phyloP scores from a whole-genome alignment of 495 filamentous ascomycete genomes.

The Penicillium herquei region DNA sequence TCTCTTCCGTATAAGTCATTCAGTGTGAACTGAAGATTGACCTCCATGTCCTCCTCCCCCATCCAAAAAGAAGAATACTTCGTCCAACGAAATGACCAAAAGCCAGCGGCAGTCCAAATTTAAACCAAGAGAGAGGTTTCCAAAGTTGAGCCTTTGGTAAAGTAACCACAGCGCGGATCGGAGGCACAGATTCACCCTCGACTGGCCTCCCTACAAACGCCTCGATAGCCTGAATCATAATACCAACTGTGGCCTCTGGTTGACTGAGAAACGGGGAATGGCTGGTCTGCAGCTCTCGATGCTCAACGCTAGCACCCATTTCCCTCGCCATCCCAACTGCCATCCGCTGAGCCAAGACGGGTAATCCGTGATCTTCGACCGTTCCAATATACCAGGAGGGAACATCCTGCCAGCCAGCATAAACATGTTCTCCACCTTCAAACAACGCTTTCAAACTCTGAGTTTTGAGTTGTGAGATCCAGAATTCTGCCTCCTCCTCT shows the following conservation, averaged over 20 bases:
- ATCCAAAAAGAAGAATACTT: slow-evolving; percentile 10
- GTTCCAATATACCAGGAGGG: slow-evolving; percentile 35
- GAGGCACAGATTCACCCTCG: not conserved
- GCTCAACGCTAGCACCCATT: slow-evolving; percentile 27
- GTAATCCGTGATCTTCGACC: slow-evolving; percentile 30
- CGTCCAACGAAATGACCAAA: slow-evolving; percentile 19
- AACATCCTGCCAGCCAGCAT: slow-evolving; percentile 33
- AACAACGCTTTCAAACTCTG: slow-evolving; percentile 33
- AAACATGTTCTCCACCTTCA: slow-evolving; percentile 28
- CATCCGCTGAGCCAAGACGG: slow-evolving; percentile 33
- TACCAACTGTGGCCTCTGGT: slow-evolving; percentile 23
- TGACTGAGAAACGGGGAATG: slow-evolving; percentile 38
- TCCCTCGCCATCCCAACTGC: slow-evolving; percentile 26
- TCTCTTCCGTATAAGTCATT: not conserved
- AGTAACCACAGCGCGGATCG: not conserved
- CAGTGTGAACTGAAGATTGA: not conserved
- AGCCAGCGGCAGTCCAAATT: slow-evolving; percentile 22
- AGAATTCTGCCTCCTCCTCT: slow-evolving; percentile 18
- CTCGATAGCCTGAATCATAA: slow-evolving; percentile 26
- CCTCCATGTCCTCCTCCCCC: slow-evolving; percentile 16
- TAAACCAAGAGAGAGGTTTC: slow-evolving; percentile 20
- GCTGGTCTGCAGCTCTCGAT: slow-evolving; percentile 30
- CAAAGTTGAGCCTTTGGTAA: slow-evolving; percentile 8
- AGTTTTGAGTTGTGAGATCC: slow-evolving; percentile 25
- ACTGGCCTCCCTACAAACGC: slow-evolving; percentile 16